phyloP scores from a whole-genome alignment of 2,329 filamentous ascomycete genomes.

The Hypoxylon sp. region DNA sequence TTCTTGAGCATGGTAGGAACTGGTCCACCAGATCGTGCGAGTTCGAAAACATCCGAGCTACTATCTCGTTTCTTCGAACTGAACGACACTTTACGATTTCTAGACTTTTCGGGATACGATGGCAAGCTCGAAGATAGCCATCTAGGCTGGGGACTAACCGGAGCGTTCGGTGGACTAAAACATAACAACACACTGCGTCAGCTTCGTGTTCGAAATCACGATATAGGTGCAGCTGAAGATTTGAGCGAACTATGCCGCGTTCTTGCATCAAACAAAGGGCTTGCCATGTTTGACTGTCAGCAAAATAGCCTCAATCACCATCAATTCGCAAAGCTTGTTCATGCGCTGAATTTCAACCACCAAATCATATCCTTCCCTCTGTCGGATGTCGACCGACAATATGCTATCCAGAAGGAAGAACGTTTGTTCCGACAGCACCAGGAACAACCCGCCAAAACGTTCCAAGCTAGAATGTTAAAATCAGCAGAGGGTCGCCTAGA shows the following conservation, averaged over 20 bases:
- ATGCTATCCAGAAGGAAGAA: constrained; percentile 51
- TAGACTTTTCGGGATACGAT: constrained; percentile 70
- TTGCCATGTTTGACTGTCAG: constrained; percentile 68
- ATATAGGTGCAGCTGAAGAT: constrained; percentile 61
- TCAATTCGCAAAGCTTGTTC: constrained; percentile 51
- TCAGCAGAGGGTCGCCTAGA: constrained; percentile 49
- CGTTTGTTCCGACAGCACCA: constrained; percentile 44
- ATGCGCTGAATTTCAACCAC: constrained; percentile 51
- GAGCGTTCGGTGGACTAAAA: constrained; percentile 63
- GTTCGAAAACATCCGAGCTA: constrained; percentile 63
- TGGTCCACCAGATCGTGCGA: constrained; percentile 63
- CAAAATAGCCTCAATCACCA: constrained; percentile 67
- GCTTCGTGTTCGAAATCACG: constrained; percentile 70
- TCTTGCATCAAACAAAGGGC: constrained; percentile 63
- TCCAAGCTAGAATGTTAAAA: constrained; percentile 45
- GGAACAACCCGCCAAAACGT: constrained; percentile 34
- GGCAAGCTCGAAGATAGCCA: constrained; percentile 71
- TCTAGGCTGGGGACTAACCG: constrained; percentile 67
- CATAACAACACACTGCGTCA: constrained; percentile 63
- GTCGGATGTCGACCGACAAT: constrained; percentile 48
- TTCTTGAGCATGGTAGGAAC: constrained; percentile 70
- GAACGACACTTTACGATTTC: constrained; percentile 66
- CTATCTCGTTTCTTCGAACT: constrained; percentile 66
- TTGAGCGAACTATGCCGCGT: constrained; percentile 63
- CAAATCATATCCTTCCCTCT: constrained; percentile 54